Evolutionary conservation across 2,329 filamentous ascomycete genomes (phyloP), one percentile per base, ranked within the genome.

Genomic region (Tolypocladium ovalisporum): DNA sequence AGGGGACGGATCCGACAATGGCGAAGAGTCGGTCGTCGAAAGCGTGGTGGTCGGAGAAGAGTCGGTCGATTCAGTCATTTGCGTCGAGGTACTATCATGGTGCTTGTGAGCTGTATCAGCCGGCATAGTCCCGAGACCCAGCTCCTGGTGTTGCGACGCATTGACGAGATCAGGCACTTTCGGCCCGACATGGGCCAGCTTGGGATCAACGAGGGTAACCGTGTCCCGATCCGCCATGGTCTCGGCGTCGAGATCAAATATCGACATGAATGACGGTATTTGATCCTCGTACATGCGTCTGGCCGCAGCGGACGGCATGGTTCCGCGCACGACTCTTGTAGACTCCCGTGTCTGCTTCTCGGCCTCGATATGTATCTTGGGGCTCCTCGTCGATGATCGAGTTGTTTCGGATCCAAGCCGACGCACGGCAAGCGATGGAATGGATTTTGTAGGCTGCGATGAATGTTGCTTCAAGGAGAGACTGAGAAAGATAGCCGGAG

Each of bases 21-120:
- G 89, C 10, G 90, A 93, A 6, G 92, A 95, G 73, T 96, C 93
- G 62, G 93, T 90, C 24, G 90, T 96, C 7, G 91, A 96, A 54
- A 94, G 83, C 2, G 93, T 96, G 4, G 92, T 97, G 9, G 93
- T 97, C 1, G 94, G 94, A 10, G 93, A 97, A 27, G 93, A 96
- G 67, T 96, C 92, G 47, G 89, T 89, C 1, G 94, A 97, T 62
- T 89, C 90, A 19, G 88, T 89, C 56, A 81, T 81, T 61, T 88
- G 86, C 3, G 88, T 90, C 9, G 87, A 92, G n/a, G 84, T 87
- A 74, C 87, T 90, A 68, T 89, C 83, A 68, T 85, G 81, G 69
- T 89, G 87, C 67, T 86, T 84, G 72, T 90, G 88, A 62, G 76
- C 76, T 60, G 75, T 68, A 63, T 81, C 78, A 4, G 74, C 66